Evolutionary conservation across 1,284 basidiomycete species (phyloP).

Genomic region (Taiwanofungus camphoratus): DNA sequence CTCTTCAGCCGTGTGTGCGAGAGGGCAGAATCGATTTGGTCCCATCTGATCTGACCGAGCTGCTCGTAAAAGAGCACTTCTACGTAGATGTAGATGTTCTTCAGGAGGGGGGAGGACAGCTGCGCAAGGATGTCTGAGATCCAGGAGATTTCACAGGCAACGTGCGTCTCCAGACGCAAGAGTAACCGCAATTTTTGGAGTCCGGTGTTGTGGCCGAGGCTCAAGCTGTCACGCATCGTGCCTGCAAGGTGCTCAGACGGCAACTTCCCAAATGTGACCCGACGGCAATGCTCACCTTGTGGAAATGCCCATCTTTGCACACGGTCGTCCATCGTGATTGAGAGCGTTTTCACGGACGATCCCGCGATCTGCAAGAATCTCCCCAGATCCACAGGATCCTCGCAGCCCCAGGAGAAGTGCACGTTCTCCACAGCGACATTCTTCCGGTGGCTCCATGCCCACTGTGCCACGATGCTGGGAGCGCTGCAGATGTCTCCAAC

Average conservation of each 20-base stretch:
- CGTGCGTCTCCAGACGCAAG: conserved; percentile 4
- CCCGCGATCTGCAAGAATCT: conserved; percentile 5
- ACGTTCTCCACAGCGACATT: conserved; percentile 5
- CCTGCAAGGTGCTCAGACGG: background rate
- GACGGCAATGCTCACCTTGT: background rate
- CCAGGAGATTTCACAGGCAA: conserved; percentile 2
- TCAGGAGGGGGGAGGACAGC: conserved; percentile 1
- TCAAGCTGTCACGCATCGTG: background rate
- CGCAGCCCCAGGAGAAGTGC: conserved; percentile 8
- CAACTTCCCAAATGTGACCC: background rate
- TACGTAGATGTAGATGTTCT: conserved; percentile 1
- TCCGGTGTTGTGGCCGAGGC: conserved; percentile 3
- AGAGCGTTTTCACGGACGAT: conserved; percentile 5
- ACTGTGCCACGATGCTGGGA: conserved; percentile 6
- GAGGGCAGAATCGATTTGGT: conserved; percentile 4
- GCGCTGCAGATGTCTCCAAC: conserved; percentile 8
- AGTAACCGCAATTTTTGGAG: conserved; percentile 1
- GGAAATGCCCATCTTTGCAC: background rate
- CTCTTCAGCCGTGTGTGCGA: background rate
- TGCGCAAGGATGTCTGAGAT: conserved; percentile 4
- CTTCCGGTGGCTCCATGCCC: conserved; percentile 4
- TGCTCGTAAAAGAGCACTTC: conserved; percentile 3
- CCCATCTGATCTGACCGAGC: conserved; percentile 3
- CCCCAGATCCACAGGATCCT: conserved; percentile 1
- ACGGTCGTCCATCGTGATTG: conserved; percentile 6